Percentiles rank a stretch among this genome's conserved stretches.
phyloP scores from a whole-genome alignment of 345 rosid genomes.

The Rhizophora mangle region DNA sequence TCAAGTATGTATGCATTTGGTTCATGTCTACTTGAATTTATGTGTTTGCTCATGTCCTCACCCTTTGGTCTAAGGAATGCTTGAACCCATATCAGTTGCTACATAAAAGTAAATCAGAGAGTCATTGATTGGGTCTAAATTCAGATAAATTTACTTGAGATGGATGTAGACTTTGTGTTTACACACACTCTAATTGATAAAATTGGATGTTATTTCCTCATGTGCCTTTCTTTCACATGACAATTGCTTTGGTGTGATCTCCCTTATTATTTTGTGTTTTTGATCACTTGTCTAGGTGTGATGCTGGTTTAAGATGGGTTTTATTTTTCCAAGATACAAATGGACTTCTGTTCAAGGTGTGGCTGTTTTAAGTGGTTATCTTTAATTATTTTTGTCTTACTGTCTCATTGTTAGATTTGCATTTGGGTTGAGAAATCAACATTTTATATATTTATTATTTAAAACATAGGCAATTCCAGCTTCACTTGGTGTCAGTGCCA shows the following conservation, averaged over 20 bases:
- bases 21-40: conserved; percentile 1
- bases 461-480: conserved; percentile 80
- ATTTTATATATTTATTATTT: not conserved
- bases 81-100: not conserved
- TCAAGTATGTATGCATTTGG: conserved; percentile 2
- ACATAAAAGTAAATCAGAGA: not conserved
- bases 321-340: conserved; percentile 97
- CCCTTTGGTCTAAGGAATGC: not conserved
- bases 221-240: not conserved
- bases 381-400: not conserved
- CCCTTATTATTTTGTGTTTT: not conserved
- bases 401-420: conserved; percentile 6
- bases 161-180: not conserved
- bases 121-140: not conserved
- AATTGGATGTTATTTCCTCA: not conserved
- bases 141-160: not conserved
- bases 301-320: conserved; percentile 79
- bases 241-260: not conserved
- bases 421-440: conserved; percentile 12
- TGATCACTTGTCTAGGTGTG: conserved; percentile 50
- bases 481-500: conserved; percentile 85
- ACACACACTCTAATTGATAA: not conserved
- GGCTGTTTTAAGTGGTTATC: conserved; percentile 12
- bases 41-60: not conserved
- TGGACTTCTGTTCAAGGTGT: conserved; percentile 95